These are phyloP conservation scores for Xylaria sp. DNA, from an alignment of 2,329 filamentous ascomycete genomes.

Conservation along the genomic window DNA sequence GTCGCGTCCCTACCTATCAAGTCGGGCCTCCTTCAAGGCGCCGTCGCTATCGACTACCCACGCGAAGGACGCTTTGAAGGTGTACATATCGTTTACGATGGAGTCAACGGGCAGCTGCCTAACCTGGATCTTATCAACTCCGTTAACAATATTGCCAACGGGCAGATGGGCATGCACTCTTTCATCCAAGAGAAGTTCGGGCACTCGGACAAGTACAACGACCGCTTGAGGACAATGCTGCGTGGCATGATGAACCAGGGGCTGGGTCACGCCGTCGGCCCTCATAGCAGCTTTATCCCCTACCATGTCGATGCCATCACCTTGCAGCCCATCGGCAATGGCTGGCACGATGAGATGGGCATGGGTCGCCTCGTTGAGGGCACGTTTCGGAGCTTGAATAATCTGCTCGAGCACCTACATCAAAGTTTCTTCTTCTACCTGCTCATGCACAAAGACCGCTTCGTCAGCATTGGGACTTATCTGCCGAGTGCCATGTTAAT, in stretches of 20 bases:
- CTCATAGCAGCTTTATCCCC: constrained; percentile 95
- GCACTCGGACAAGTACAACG: constrained; percentile 80
- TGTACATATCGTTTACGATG: constrained; percentile 93
- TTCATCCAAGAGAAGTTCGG: constrained; percentile 87
- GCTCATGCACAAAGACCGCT: constrained; percentile 88
- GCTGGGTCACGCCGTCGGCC: constrained; percentile 86
- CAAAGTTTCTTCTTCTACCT: constrained; percentile 99
- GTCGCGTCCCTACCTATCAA: constrained; percentile 87
- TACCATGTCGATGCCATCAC: constrained; percentile 98
- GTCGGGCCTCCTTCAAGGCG: constrained; percentile 91
- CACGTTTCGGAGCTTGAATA: constrained; percentile 93
- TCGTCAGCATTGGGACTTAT: constrained; percentile 98
- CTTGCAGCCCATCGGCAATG: constrained; percentile 86
- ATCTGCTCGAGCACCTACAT: constrained; percentile 94
- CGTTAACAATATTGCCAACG: constrained; percentile 84
- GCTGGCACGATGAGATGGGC: constrained; percentile 98
- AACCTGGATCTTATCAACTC: constrained; percentile 98
- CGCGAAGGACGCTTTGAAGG: constrained; percentile 86
- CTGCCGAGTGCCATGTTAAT: constrained; percentile 97
- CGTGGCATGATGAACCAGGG: constrained; percentile 94
- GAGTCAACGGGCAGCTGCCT: constrained; percentile 92
- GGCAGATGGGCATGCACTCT: constrained; percentile 90
- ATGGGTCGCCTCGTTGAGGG: constrained; percentile 91
- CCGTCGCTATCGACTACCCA: constrained; percentile 92
- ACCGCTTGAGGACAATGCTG: constrained; percentile 87